Evolutionary conservation across 78 protist genomes (phyloP).

Genomic region (Pelomyxa schiedti): DNA sequence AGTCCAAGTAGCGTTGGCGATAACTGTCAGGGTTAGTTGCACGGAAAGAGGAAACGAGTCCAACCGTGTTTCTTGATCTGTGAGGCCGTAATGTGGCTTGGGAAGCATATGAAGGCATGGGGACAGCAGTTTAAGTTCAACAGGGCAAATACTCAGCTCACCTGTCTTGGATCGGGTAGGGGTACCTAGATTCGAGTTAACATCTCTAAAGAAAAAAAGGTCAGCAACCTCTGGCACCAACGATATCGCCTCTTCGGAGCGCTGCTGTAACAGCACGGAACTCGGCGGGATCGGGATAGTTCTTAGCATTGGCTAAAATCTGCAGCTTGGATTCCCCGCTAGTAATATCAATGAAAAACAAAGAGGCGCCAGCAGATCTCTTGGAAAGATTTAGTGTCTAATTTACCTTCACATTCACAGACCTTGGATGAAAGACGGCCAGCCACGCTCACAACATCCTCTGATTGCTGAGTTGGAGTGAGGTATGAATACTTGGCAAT

Average conservation of each 20-base stretch:
- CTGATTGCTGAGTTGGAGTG: background rate
- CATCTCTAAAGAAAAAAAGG: no score
- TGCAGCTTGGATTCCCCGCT: slow-evolving; percentile 78
- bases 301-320: slow-evolving; percentile 47
- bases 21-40: slow-evolving; percentile 68
- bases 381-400: no score
- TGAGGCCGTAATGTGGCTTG: slow-evolving; percentile 31
- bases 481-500: slow-evolving; percentile 26
- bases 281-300: slow-evolving; percentile 19
- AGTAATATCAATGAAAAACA: slow-evolving; percentile 77
- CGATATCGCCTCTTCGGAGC: slow-evolving; percentile 93
- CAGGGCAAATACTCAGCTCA: slow-evolving; percentile 87
- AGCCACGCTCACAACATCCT: slow-evolving; percentile 41
- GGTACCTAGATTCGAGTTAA: no score
- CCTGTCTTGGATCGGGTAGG: slow-evolving; percentile 76
- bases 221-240: slow-evolving; percentile 95
- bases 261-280: slow-evolving; percentile 38
- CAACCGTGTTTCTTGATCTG: slow-evolving; percentile 62
- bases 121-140: slow-evolving; percentile 63
- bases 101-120: slow-evolving; percentile 98
- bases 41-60: slow-evolving; percentile 17
- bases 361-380: slow-evolving; percentile 66
- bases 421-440: slow-evolving; percentile 37
- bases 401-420: no score
- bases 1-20: slow-evolving; percentile 94